Conservation (phyloP, 192 early-diverging fungal species). For the Dissophora ornata region DNA sequence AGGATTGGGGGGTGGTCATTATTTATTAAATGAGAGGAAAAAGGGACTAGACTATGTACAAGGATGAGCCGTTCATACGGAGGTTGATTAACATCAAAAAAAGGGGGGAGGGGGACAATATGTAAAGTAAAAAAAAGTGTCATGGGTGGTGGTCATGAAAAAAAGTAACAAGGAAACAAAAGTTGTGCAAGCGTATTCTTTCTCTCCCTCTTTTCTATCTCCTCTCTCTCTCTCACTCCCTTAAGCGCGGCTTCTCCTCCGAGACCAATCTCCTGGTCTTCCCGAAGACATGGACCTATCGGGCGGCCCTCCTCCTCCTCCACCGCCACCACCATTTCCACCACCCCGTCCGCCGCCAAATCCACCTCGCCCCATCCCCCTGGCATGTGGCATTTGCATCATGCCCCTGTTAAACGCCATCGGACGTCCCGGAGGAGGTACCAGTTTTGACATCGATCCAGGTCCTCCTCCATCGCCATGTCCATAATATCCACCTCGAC, state of each 20-base stretch:
- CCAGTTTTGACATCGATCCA: constrained; percentile 11
- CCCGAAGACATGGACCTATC: constrained; percentile 25
- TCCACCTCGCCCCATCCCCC: constrained; percentile 22
- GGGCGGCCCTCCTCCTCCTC: constrained; percentile 18
- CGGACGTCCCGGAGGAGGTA: neutral
- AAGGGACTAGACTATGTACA: too few species aligned
- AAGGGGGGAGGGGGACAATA: too few species aligned
- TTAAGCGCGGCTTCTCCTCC: constrained; percentile 29
- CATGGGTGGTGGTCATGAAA: too few species aligned
- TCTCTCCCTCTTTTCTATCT: too few species aligned
- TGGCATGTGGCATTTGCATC: constrained; percentile 37
- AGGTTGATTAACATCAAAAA: too few species aligned
- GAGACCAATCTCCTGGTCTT: constrained; percentile 29
- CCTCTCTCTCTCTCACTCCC: too few species aligned
- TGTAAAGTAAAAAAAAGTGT: too few species aligned
- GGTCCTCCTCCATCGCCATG: constrained; percentile 13
- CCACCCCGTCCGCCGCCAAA: constrained; percentile 15
- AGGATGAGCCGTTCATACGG: too few species aligned
- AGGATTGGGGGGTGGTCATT: too few species aligned
- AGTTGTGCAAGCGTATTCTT: too few species aligned
- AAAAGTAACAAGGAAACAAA: too few species aligned
- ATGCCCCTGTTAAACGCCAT: constrained; percentile 33
- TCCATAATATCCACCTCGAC: constrained; percentile 27
- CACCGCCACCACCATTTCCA: constrained; percentile 1
- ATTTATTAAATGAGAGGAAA: too few species aligned